These are phyloP conservation scores for Exophiala bonariae DNA, from an alignment of 2,329 filamentous ascomycete species.

Conservation along the genomic window DNA sequence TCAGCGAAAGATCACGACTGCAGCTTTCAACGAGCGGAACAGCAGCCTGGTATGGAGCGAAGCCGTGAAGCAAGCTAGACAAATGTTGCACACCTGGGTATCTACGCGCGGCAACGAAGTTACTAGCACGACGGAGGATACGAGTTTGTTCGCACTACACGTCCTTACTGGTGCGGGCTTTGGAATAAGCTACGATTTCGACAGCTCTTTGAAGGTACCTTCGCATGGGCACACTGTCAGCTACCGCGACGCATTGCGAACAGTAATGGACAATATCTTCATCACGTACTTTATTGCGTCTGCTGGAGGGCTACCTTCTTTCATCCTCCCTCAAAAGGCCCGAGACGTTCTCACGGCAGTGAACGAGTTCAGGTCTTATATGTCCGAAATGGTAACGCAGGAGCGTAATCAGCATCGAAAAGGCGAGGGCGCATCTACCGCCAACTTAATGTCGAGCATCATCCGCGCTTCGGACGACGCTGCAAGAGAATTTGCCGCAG, in stretches of 20 bases:
- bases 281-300: conserved; percentile 20
- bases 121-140: conserved; percentile 19
- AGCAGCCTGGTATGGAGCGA: conserved; percentile 41
- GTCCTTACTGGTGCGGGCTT: conserved; percentile 26
- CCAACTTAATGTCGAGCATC: conserved; percentile 23
- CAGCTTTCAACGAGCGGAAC: conserved; percentile 45
- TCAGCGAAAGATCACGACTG: conserved; percentile 42
- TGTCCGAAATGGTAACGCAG: conserved; percentile 22
- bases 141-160: conserved; percentile 21
- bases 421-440: conserved; percentile 6
- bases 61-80: conserved; percentile 31
- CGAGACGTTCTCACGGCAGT: conserved; percentile 16
- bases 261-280: conserved; percentile 22
- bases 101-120: conserved; percentile 2
- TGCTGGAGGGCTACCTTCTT: conserved; percentile 4
- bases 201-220: conserved; percentile 4
- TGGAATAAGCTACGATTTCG: conserved; percentile 22
- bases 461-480: conserved; percentile 21
- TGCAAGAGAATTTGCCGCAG: background rate
- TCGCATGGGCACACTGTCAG: conserved; percentile 21
- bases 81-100: conserved; percentile 31
- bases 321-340: too few relatives aligned
- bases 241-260: conserved; percentile 23
- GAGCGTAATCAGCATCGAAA: conserved; percentile 5
- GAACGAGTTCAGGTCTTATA: conserved; percentile 25